Evolutionary conservation across 2,329 filamentous ascomycete genomes (phyloP).

Genomic region (Colletotrichum sp.): DNA sequence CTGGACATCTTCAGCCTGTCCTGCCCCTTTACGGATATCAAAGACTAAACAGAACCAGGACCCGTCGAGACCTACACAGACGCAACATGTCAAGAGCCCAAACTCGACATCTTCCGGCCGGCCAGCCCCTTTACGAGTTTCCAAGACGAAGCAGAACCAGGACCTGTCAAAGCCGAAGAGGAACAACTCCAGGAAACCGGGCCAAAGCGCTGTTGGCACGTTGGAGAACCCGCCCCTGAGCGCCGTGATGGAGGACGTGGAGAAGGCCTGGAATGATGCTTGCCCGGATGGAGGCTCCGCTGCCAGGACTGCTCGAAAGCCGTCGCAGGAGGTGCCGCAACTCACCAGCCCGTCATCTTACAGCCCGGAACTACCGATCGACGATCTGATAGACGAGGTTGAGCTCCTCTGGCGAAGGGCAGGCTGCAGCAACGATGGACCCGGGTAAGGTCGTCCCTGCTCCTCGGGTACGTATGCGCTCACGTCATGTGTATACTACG

Average conservation of each 20-base stretch:
- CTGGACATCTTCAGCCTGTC: not conserved
- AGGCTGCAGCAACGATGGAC: not conserved
- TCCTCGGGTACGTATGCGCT: not conserved
- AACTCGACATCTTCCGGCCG: not conserved
- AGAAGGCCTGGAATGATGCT: not conserved
- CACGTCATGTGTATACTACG: not conserved
- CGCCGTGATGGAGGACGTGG: not conserved
- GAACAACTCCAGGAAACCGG: not conserved
- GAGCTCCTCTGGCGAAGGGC: constrained; percentile 14
- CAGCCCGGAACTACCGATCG: not conserved
- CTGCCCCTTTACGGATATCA: not conserved
- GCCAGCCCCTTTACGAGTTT: not conserved
- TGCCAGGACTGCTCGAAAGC: not conserved
- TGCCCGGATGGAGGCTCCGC: not conserved
- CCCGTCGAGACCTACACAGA: not conserved
- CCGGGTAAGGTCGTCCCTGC: not conserved
- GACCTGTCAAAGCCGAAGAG: not conserved
- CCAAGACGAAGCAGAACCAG: not conserved
- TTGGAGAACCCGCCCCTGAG: not conserved
- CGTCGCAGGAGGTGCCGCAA: not conserved
- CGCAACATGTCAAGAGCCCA: not conserved
- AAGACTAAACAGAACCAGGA: not conserved
- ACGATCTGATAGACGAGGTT: constrained; percentile 17
- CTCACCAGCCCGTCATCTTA: not conserved
- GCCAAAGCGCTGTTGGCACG: not conserved